These are phyloP conservation scores for Bacterosira constricta DNA, from an alignment of 108 stramenopile species.

Conservation along the genomic window DNA sequence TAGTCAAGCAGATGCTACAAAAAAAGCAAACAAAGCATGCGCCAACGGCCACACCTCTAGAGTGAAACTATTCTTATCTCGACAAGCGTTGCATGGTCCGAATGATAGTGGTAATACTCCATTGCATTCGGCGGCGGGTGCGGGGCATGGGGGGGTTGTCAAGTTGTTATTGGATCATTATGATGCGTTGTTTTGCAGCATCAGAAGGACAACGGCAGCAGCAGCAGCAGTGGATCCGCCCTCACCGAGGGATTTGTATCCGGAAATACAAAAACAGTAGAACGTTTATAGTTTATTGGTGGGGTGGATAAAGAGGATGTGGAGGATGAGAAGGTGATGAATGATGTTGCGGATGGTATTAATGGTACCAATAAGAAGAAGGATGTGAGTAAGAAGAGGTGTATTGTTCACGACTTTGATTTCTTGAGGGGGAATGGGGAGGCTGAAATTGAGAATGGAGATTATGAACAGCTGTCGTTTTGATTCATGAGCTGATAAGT, in stretches of 20 bases:
- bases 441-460: neutral
- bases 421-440: conserved; percentile 18
- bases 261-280: conserved; percentile 63
- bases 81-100: conserved; percentile 19
- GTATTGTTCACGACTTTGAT: too few relatives aligned
- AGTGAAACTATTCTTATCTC: conserved; percentile 51
- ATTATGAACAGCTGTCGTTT: conserved; percentile 3
- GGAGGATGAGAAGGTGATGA: conserved; percentile 10
- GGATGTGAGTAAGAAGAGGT: too few relatives aligned
- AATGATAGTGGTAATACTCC: conserved; percentile 78
- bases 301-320: conserved; percentile 40
- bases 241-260: conserved; percentile 83
- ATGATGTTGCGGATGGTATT: neutral
- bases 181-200: conserved; percentile 4
- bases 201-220: neutral
- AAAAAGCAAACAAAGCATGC: conserved; percentile 73
- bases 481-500: conserved; percentile 46
- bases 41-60: conserved; percentile 71
- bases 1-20: conserved; percentile 37
- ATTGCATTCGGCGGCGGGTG: conserved; percentile 82
- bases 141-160: conserved; percentile 62
- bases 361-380: too few relatives aligned
- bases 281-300: conserved; percentile 56
- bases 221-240: conserved; percentile 50
- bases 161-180: conserved; percentile 53